phyloP scores from a whole-genome alignment of 257 asterid species.

The Haberlea rhodopensis region DNA sequence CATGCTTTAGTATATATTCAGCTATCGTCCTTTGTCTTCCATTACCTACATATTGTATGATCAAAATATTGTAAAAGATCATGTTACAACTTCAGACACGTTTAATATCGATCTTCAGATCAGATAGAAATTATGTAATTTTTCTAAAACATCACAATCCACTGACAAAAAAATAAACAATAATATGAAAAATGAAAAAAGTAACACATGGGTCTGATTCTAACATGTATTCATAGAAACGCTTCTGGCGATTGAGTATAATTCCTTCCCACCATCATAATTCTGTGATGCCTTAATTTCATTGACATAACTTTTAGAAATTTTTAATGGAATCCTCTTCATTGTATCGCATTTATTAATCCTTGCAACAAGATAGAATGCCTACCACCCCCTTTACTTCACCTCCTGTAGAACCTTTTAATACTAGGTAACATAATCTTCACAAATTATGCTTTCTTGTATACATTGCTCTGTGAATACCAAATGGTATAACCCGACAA shows the following conservation, averaged over 20 bases:
- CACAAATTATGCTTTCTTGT: neutral
- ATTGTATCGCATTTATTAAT: constrained; percentile 33
- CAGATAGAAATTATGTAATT: neutral
- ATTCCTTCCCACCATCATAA: constrained; percentile 31
- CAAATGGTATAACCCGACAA: neutral
- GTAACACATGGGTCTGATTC: constrained; percentile 6
- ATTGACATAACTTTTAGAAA: constrained; percentile 53
- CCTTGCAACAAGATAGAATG: constrained; percentile 47
- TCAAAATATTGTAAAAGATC: neutral
- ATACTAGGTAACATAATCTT: neutral
- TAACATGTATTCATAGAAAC: constrained; percentile 61
- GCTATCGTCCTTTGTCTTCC: constrained; percentile 49
- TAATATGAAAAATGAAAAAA: neutral
- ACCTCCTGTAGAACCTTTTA: constrained; percentile 16
- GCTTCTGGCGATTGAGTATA: constrained; percentile 52
- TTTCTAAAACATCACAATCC: neutral
- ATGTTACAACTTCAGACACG: neutral
- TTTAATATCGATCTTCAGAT: neutral
- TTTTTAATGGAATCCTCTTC: constrained; percentile 53
- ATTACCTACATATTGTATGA: constrained; percentile 34
- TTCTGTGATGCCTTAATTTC: constrained; percentile 26
- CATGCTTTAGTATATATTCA: constrained; percentile 46
- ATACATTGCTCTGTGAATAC: constrained; percentile 15
- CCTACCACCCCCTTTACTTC: constrained; percentile 37
- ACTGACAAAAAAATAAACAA: neutral